These are phyloP conservation scores for Microbotryomycetes sp. DNA, from an alignment of 1,284 basidiomycete genomes.

Conservation along the genomic window DNA sequence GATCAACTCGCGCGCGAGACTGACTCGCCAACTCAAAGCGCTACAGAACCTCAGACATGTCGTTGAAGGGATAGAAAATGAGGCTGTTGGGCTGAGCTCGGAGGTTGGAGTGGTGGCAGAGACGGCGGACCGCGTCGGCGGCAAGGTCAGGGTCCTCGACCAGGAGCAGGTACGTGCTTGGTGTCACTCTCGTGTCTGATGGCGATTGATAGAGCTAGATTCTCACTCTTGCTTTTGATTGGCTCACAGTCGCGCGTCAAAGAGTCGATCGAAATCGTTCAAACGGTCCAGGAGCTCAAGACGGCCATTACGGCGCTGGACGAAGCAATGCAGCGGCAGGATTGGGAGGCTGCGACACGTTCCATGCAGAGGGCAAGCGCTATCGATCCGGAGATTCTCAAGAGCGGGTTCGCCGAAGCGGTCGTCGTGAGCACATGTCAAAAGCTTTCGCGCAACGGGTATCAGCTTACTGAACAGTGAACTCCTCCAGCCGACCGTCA, in stretches of 20 bases:
- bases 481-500: constrained; percentile 66
- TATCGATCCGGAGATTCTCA: constrained; percentile 65
- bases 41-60: constrained; percentile 30
- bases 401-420: constrained; percentile 75
- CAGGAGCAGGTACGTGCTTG: constrained; percentile 60
- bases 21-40: constrained; percentile 27
- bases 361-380: constrained; percentile 85
- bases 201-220: constrained; percentile 66
- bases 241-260: constrained; percentile 31
- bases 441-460: neutral
- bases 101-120: constrained; percentile 31
- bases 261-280: constrained; percentile 37
- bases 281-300: constrained; percentile 43
- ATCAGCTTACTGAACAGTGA: neutral
- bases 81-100: constrained; percentile 28
- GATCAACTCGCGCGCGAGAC: constrained; percentile 19
- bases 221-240: neutral
- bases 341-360: constrained; percentile 91
- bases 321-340: constrained; percentile 67
- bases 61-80: constrained; percentile 29
- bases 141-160: constrained; percentile 76
- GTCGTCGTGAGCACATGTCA: constrained; percentile 62
- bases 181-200: constrained; percentile 57
- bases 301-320: constrained; percentile 70
- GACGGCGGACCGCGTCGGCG: constrained; percentile 74